Base-by-base conservation (phyloP, 805 yeast species). In the Cyberlindnera americana region DNA sequence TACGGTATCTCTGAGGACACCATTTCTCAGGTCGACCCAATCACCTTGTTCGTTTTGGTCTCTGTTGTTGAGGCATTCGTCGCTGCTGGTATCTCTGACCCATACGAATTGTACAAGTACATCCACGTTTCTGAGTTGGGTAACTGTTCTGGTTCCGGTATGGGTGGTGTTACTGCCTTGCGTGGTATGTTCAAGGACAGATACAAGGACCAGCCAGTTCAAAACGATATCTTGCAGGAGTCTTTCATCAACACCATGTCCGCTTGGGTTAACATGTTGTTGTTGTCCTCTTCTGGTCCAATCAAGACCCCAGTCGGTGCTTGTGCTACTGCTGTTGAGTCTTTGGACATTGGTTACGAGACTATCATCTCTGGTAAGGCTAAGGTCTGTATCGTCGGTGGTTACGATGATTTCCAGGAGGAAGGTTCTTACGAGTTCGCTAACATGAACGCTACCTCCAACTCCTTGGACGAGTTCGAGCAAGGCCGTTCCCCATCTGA, bases 261-360 rank as follows among this genome's bases (percentile, higher is more conserved):
- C 48, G 99, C 99, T 47, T 93, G 99, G 99, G 97, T 93, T 54
- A 93, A 93, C 62, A 93, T 93, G 99, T 77, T 93, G 73, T 73
- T 95, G 62, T 73, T 93, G 47, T 91, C 98, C 14, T 84, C 98
- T 6, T 88, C 97, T 44, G 99, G 99, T 69, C 99, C 99, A 46
- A 89, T 90, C 67, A 90, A 90, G 77, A 95, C 99, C 21, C 98
- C 99, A 38, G 99, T 93, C 41, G 99, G 95, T 72, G 99, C 99
- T 29, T 93, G 99, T 76, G 99, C 99, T 37, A 93, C 99, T 52
- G 93, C 99, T 41, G 84, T 93, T 46, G 99, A 93, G 73, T 93
- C 99, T 48, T 85, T 93, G 51, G 99, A 93, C 64, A 77, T 78
- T 57, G 99, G 97, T 78, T 78, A 84, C 52, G 99, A 93, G 70